Base-by-base conservation (phyloP, 1,139 yeast genomes). In the Arxiozyma heterogenica region DNA sequence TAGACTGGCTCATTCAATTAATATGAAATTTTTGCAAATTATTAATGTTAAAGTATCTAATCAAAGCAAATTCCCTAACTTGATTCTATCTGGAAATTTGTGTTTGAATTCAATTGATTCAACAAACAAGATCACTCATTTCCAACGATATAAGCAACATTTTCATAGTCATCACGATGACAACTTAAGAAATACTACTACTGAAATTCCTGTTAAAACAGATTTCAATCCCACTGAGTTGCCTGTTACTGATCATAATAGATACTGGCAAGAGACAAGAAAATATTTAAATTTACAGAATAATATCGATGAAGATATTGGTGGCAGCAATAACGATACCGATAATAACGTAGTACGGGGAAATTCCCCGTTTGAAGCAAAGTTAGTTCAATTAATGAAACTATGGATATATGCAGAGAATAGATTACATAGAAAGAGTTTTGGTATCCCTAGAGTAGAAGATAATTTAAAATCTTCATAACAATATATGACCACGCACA, bases 361-460 rank as follows among this genome's bases (percentile, higher is more conserved):
- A 15, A 41, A 17, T 41, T 39, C 34, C 7, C 41, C 42, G 5
- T 61, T 61, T 51, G 70, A 67, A 50, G 64, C 84, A 4, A 80
- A 76, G 57, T 66, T 84, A 52, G 81, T 80, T 56, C 75, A 79
- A 54, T 70, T 83, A 49, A 73, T 83, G 53, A 81, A 80, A 65
- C 65, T 84, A 50, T 81, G 86, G 83, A 73, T 79, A 1, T 79
- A 84, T 71, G 77, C 83, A 5, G 86, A 81, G 61, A 81, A 79
- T 62, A 71, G 77, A 58, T 65, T 78, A 53, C 70, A 72, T 50
- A 73, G 71, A 52, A 67, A 73, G 58, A 73, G 75, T 56, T 63
- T 74, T 38, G 70, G 66, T 15, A 65, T 72, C 57, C 63, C 72
- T 53, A 53, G 73, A 61, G 60, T 76, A 61, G 67, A 67, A 44